These are phyloP conservation scores for Podila horticola DNA, from an alignment of 192 early-diverging fungal species.

Conservation along the genomic window DNA sequence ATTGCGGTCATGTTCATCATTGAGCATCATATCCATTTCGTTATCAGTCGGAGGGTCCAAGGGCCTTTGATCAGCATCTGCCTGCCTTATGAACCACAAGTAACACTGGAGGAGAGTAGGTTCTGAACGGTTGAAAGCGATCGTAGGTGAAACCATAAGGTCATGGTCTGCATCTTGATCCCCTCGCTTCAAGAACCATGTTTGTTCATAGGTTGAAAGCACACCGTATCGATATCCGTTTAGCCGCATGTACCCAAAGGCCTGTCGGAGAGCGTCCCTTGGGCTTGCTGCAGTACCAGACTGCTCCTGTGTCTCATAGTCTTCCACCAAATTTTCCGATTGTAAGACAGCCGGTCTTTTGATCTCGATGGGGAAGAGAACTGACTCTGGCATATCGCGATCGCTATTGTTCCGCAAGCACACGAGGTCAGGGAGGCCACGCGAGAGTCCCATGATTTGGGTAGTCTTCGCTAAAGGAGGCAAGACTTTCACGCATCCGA, in stretches of 20 bases:
- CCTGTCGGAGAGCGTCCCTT: slow-evolving; percentile 1
- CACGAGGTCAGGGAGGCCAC: background rate
- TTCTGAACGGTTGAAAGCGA: background rate
- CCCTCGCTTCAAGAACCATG: slow-evolving; percentile 38
- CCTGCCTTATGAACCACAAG: slow-evolving; percentile 26
- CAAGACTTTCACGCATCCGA: background rate
- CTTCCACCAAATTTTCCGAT: background rate
- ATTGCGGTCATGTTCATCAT: no score
- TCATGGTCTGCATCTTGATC: background rate
- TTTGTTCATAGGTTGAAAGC: slow-evolving; percentile 27
- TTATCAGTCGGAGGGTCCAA: background rate
- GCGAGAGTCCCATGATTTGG: background rate
- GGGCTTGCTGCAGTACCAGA: background rate
- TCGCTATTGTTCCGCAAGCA: background rate
- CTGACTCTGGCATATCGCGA: no score
- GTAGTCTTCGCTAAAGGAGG: background rate
- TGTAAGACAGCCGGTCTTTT: background rate
- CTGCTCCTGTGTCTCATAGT: background rate
- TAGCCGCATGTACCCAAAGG: slow-evolving; percentile 38
- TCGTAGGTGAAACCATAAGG: slow-evolving; percentile 6
- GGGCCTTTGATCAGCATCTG: slow-evolving; percentile 11
- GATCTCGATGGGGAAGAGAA: slow-evolving; percentile 14
- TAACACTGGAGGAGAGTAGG: slow-evolving; percentile 39
- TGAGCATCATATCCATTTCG: background rate
- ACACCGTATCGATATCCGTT: slow-evolving; percentile 26